Evolutionary conservation across 208 protist species (phyloP), one percentile per base, ranked within the genome.

Genomic region (Leishmania tropica): DNA sequence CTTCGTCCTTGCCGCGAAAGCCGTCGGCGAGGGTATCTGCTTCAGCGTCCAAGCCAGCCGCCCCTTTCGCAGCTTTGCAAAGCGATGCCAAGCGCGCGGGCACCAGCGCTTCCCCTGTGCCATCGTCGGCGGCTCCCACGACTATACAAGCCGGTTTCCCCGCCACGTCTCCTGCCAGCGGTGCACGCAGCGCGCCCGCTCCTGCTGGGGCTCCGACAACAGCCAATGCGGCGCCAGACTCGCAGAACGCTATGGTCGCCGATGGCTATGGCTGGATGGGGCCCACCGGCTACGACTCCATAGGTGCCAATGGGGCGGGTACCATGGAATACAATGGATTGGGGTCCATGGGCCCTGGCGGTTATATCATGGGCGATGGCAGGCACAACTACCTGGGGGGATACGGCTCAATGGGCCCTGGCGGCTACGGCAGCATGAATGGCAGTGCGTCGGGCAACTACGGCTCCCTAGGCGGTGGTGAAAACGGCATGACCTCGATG

Each of bases 401-500:
- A 17, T 81, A 79, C 45, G 78, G 80, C 47, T 79, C 80, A 15
- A 84, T 86, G 78, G 83, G 83, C 7, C 67, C 75, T 0, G 67
- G 51, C 37, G 81, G 73, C 45, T 81, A 78, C 74, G 74, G 70
- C 19, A 79, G 51, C 56, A 81, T 85, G 70, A 73, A 35, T 10
- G 68, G 40, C 60, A 65, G 68, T 56, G 10, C 35, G 53, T 19
- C 56, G 73, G 78, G 62, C 48, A 71, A 37, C 47, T 80, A 80
- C 62, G 62, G 76, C 28, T 62, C 1, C 60, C 78, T 88, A 78
- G 80, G 78, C 62, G 60, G 76, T 13, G 21, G 11, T 10, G 62
- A 28, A 42, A 73, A 80, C n/a, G 62, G 24, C 62, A 81, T 84
- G 78, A 74, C 79, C 48, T 74, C 62, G 73, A 85, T 88, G 78